A percentile compares a stretch with the other conserved stretches of the same genome.
Conservation (phyloP, 2,329 filamentous ascomycete genomes). For the Botrytis paeoniae region DNA sequence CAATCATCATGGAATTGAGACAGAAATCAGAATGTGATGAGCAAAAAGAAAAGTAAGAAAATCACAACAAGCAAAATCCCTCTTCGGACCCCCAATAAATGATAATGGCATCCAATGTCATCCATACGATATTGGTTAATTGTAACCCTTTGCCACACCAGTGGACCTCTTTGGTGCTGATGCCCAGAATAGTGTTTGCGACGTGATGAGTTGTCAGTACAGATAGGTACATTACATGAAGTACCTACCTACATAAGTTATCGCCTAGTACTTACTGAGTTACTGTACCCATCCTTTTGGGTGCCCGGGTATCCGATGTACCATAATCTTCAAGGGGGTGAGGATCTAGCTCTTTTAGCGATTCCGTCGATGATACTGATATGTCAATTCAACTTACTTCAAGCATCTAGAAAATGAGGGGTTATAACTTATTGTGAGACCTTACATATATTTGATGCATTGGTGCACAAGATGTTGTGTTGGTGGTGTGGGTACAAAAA, state of each 20-base stretch:
- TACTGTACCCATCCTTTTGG: conserved; percentile 7
- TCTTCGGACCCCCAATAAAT: not conserved
- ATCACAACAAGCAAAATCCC: not conserved
- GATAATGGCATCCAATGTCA: not conserved
- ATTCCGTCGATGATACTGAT: not conserved
- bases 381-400: not conserved
- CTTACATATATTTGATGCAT: not conserved
- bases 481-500: not conserved
- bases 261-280: not conserved
- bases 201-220: conserved; percentile 20
- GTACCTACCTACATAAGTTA: not conserved
- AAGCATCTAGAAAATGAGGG: conserved; percentile 4
- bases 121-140: not conserved
- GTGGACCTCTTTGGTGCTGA: not conserved
- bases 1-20: not conserved
- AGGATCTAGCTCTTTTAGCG: not conserved
- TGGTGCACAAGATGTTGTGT: not conserved
- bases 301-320: not conserved
- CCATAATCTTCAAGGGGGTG: not conserved
- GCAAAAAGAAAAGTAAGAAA: not conserved
- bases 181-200: conserved; percentile 7
- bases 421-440: not conserved
- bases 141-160: not conserved
- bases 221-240: not conserved
- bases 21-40: not conserved